These are phyloP conservation scores for Brassica juncea DNA, from an alignment of 345 rosid species.

Conservation along the genomic window DNA sequence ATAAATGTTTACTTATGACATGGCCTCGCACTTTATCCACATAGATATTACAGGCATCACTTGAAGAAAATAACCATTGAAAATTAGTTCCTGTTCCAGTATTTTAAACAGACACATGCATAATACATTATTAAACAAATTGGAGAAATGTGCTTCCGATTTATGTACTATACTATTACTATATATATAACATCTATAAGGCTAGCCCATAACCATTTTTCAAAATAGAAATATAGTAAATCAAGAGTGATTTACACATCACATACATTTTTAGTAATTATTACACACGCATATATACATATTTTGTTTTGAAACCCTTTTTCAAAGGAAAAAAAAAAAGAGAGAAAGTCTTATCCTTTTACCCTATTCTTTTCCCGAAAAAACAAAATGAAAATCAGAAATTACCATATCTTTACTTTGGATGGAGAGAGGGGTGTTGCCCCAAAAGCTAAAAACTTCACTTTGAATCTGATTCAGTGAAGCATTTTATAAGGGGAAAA, in stretches of 20 bases:
- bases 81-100: background rate
- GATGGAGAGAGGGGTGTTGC: background rate
- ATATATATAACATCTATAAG: background rate
- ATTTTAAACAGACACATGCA: background rate
- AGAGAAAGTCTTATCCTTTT: background rate
- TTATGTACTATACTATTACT: background rate
- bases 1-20: background rate
- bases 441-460: conserved; percentile 5
- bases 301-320: background rate
- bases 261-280: background rate
- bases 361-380: background rate
- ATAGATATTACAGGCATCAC: background rate
- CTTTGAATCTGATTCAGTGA: conserved; percentile 37
- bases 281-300: background rate
- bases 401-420: background rate
- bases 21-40: background rate
- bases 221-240: background rate
- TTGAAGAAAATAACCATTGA: background rate
- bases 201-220: background rate
- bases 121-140: background rate
- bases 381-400: background rate
- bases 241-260: background rate
- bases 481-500: conserved; percentile 17
- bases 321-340: background rate
- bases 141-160: background rate